A percentile compares a stretch with the other conserved stretches of the same genome.
Evolutionary conservation across 2,329 filamentous ascomycete genomes (phyloP).

Genomic region (Fusarium robinianum): DNA sequence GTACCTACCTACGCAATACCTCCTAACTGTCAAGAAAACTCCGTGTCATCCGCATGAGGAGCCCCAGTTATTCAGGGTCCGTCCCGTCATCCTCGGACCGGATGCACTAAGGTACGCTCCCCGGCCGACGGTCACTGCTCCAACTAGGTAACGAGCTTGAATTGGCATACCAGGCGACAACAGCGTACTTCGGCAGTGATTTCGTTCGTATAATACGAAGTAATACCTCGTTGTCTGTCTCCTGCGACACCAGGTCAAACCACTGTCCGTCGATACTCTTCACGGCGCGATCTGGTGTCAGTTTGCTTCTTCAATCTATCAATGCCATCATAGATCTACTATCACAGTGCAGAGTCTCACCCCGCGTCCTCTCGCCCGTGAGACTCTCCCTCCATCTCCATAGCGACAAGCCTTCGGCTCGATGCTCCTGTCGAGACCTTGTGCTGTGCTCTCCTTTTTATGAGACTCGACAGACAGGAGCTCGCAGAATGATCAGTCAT

Average conservation of each 20-base stretch:
- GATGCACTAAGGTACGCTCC: neutral
- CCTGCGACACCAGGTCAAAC: slow-evolving; percentile 9
- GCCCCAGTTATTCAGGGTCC: neutral
- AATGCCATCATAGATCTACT: slow-evolving; percentile 28
- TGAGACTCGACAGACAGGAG: slow-evolving; percentile 7
- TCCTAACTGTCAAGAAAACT: neutral
- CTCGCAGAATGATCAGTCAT: slow-evolving; percentile 29
- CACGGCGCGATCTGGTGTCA: slow-evolving; percentile 8
- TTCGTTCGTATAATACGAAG: slow-evolving; percentile 7
- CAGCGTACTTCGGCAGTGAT: too few species aligned
- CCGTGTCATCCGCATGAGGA: neutral
- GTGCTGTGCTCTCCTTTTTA: slow-evolving; percentile 15
- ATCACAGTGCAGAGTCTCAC: slow-evolving; percentile 21
- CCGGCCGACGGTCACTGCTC: neutral
- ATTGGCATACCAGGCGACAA: slow-evolving; percentile 8
- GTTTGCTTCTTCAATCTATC: slow-evolving; percentile 11
- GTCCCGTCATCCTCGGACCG: too few species aligned
- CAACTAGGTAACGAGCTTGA: neutral
- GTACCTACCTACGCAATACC: too few species aligned
- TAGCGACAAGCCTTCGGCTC: slow-evolving; percentile 12
- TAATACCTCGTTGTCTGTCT: slow-evolving; percentile 6
- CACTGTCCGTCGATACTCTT: neutral
- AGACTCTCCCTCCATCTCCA: slow-evolving; percentile 21
- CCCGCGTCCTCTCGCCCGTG: slow-evolving; percentile 11
- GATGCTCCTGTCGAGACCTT: slow-evolving; percentile 11